These are phyloP conservation scores for Rhizopogon roseolus DNA, from an alignment of 768 basidiomycete species.

Conservation along the genomic window DNA sequence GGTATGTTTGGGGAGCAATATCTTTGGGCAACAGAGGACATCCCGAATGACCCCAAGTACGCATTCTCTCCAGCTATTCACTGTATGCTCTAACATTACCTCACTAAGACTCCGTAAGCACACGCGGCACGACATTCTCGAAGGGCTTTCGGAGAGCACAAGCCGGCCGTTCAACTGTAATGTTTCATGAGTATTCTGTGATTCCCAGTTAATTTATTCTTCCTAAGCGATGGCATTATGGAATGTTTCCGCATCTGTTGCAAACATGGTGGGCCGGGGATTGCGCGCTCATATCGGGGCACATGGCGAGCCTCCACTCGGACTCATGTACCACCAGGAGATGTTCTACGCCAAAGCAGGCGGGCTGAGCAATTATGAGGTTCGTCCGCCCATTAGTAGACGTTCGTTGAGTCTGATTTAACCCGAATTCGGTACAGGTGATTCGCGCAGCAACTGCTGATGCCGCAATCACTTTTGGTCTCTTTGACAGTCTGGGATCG, in stretches of 20 bases:
- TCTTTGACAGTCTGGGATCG: constrained; percentile 57
- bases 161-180: constrained; percentile 55
- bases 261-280: constrained; percentile 64
- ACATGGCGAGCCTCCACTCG: constrained; percentile 69
- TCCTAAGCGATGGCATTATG: constrained; percentile 54
- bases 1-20: constrained; percentile 63
- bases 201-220: neutral
- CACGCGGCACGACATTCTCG: constrained; percentile 59
- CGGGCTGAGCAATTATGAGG: constrained; percentile 70
- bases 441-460: constrained; percentile 64
- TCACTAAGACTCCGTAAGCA: constrained; percentile 52
- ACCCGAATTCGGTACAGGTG: constrained; percentile 35
- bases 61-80: constrained; percentile 5
- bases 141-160: constrained; percentile 55
- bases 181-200: constrained; percentile 11
- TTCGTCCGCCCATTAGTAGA: constrained; percentile 14
- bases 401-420: neutral
- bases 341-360: constrained; percentile 62
- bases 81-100: neutral
- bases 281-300: constrained; percentile 64
- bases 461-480: constrained; percentile 61
- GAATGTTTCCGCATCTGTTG: constrained; percentile 65
- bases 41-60: constrained; percentile 68
- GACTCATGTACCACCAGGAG: constrained; percentile 74
- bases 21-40: constrained; percentile 61